phyloP scores from a whole-genome alignment of 192 early-diverging fungal genomes.

The Thamnidium elegans region DNA sequence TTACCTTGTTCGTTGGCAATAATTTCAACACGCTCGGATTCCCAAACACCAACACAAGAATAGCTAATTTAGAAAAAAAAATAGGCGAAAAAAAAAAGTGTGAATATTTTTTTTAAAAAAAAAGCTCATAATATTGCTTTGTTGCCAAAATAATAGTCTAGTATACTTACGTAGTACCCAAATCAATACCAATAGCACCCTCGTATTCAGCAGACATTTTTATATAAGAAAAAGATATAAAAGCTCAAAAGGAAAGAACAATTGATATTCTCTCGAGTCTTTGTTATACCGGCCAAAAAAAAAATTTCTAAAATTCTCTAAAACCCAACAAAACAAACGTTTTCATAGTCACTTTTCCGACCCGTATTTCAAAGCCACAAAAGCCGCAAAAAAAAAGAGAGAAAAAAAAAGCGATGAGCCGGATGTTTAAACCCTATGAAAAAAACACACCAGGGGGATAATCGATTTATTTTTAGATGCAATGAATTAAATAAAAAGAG shows the following conservation, averaged over 20 bases:
- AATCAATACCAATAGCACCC: constrained; percentile 44
- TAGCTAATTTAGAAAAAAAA: constrained; percentile 82
- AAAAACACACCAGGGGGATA: too few species aligned
- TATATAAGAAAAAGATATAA: constrained; percentile 20
- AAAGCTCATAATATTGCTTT: too few species aligned
- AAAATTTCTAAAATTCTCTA: too few species aligned
- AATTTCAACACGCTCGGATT: constrained; percentile 95
- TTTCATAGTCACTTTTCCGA: constrained; percentile 7
- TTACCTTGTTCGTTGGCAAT: constrained; percentile 91
- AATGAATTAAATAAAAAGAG: neutral
- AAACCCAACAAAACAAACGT: too few species aligned
- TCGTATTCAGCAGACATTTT: constrained; percentile 39
- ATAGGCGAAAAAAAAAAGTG: constrained; percentile 67
- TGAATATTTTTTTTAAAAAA: neutral
- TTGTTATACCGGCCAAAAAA: too few species aligned
- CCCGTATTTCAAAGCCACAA: constrained; percentile 8
- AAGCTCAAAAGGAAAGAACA: constrained; percentile 1
- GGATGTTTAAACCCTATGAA: too few species aligned
- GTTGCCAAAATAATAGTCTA: too few species aligned
- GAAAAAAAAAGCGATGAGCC: too few species aligned
- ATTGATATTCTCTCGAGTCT: too few species aligned
- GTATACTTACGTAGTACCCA: constrained; percentile 36
- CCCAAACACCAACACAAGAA: constrained; percentile 85
- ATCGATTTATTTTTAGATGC: neutral
- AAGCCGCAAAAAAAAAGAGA: neutral